These are phyloP conservation scores for Bolboschoenoplectus hybrid DNA, from an alignment of 202 grass and related monocot genomes.

Conservation along the genomic window DNA sequence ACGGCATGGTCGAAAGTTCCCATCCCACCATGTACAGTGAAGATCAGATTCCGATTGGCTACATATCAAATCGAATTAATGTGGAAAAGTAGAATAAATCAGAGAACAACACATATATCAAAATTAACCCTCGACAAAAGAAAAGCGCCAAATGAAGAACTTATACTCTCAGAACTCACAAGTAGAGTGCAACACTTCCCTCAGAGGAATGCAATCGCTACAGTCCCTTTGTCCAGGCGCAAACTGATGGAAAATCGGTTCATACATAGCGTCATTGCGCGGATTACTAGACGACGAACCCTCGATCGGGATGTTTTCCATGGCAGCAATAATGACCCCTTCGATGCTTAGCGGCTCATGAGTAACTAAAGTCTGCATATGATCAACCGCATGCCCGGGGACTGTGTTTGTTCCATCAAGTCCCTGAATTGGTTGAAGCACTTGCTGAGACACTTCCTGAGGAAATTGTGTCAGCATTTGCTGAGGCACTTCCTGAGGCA, in stretches of 20 bases:
- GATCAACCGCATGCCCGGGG: not conserved
- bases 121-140: not conserved
- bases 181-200: constrained; percentile 20
- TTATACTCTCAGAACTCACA: not conserved
- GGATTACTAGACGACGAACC: constrained; percentile 15
- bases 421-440: not conserved
- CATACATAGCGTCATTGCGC: not conserved
- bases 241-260: constrained; percentile 1
- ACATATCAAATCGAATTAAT: not conserved
- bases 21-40: constrained; percentile 32
- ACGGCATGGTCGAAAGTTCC: constrained; percentile 37
- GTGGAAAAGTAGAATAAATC: not conserved
- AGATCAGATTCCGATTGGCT: constrained; percentile 20
- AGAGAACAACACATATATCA: not conserved
- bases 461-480: not conserved
- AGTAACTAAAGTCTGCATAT: not conserved
- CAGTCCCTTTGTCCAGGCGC: constrained; percentile 15
- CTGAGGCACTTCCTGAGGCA: not conserved
- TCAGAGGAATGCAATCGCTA: not conserved
- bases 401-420: not conserved
- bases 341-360: not conserved
- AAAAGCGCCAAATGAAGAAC: not conserved
- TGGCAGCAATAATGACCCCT: not conserved
- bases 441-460: not conserved
- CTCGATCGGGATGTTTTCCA: constrained; percentile 2